Evolutionary conservation across 2,329 filamentous ascomycete genomes (phyloP).

Genomic region (Hyphodiscus sp.): DNA sequence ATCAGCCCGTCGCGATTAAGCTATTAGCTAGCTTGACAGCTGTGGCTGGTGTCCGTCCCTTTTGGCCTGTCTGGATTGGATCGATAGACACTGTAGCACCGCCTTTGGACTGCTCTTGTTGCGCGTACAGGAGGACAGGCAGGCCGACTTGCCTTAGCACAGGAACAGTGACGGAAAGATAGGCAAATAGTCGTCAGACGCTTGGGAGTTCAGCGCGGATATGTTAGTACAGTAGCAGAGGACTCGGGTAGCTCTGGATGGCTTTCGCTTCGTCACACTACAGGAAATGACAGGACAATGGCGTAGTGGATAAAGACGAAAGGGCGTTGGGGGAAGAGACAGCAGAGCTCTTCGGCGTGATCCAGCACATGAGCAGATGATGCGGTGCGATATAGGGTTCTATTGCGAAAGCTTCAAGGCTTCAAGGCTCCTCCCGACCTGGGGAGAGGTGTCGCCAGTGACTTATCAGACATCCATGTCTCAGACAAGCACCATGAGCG

Average conservation of each 20-base stretch:
- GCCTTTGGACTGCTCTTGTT: neutral
- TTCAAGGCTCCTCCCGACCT: no score
- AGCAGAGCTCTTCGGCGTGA: neutral
- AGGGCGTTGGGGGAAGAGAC: neutral
- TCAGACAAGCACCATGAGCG: neutral
- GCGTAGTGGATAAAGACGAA: slow-evolving; percentile 6
- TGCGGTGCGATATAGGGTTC: no score
- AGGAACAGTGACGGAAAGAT: neutral
- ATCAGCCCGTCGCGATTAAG: no score
- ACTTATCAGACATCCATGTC: slow-evolving; percentile 2
- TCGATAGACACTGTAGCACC: neutral
- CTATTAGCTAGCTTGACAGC: neutral
- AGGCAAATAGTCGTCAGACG: neutral
- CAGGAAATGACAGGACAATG: slow-evolving; percentile 4
- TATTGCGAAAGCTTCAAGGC: no score
- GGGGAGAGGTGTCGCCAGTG: neutral
- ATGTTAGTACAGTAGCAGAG: neutral
- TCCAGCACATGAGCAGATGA: neutral
- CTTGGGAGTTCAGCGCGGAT: neutral
- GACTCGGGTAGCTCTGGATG: neutral
- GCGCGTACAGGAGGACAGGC: neutral
- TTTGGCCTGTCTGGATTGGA: neutral
- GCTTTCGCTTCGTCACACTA: slow-evolving; percentile 5
- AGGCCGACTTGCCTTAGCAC: no score
- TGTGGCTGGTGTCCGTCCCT: neutral